Evolutionary conservation across 2,329 filamentous ascomycete species (phyloP).

Genomic region (Penicillium crustosum): DNA sequence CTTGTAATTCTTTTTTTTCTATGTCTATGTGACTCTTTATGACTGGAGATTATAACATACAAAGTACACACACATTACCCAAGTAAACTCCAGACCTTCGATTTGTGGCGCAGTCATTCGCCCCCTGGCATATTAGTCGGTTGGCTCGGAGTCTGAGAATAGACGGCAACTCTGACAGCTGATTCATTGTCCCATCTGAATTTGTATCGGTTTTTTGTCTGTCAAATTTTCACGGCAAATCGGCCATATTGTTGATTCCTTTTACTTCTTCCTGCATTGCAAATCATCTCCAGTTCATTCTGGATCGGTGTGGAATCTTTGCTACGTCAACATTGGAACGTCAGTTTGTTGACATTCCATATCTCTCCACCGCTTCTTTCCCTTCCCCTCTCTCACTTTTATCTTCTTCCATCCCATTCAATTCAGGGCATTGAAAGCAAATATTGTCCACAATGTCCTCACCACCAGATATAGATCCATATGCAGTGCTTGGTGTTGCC

Average conservation of each 20-base stretch:
- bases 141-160: not conserved
- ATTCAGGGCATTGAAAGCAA: conserved; percentile 17
- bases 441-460: conserved; percentile 26
- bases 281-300: conserved; percentile 20
- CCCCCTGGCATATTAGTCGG: conserved; percentile 11
- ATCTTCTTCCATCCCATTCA: conserved; percentile 8
- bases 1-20: not conserved
- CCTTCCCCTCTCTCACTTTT: conserved; percentile 5
- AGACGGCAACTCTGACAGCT: not conserved
- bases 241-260: not conserved
- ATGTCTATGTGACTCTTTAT: not conserved
- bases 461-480: conserved; percentile 64
- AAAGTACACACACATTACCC: too few relatives aligned
- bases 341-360: conserved; percentile 13
- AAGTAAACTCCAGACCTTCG: not conserved
- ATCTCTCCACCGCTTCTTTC: conserved; percentile 26
- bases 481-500: conserved; percentile 71
- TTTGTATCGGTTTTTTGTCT: too few relatives aligned
- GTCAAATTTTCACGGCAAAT: not conserved
- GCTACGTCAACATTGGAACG: conserved; percentile 13
- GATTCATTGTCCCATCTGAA: conserved; percentile 2
- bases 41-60: not conserved
- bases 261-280: not conserved
- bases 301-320: conserved; percentile 22
- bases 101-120: conserved; percentile 9